Percentiles rank a stretch among this genome's conserved stretches.
Conservation (phyloP, 257 asterid genomes). For the Vinca minor region DNA sequence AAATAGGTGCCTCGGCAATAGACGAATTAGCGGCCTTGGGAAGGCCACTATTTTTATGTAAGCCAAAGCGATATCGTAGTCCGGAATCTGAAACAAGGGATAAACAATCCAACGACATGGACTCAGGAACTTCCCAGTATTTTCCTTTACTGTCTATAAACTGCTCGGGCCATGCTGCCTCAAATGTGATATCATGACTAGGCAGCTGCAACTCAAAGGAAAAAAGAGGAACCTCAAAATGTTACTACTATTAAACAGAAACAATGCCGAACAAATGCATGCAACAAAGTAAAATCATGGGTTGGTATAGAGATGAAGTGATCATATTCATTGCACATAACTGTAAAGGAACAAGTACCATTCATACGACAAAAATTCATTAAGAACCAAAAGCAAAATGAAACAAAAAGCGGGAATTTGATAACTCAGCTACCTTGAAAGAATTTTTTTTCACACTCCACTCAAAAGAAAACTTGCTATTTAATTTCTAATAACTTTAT, state of each 20-base stretch:
- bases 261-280: slow-evolving; percentile 7
- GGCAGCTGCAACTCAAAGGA: slow-evolving; percentile 52
- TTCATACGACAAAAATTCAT: not conserved
- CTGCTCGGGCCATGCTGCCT: slow-evolving; percentile 88
- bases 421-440: too few species aligned
- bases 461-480: too few species aligned
- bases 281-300: not conserved
- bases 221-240: not conserved
- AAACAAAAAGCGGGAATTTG: too few species aligned
- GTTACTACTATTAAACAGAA: not conserved
- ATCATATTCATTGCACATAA: not conserved
- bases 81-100: slow-evolving; percentile 80
- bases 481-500: too few species aligned
- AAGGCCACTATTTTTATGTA: slow-evolving; percentile 57
- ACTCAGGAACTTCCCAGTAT: slow-evolving; percentile 94
- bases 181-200: slow-evolving; percentile 69
- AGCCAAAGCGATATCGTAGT: slow-evolving; percentile 67
- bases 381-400: not conserved
- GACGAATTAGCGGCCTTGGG: slow-evolving; percentile 42
- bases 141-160: slow-evolving; percentile 70
- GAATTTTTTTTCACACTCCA: too few species aligned
- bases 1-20: slow-evolving; percentile 41
- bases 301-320: not conserved
- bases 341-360: not conserved
- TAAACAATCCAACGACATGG: slow-evolving; percentile 67